Evolutionary conservation across 805 yeast genomes (phyloP), one percentile per base, ranked within the genome.

Genomic region (Saccharomyces kudriavzevii): DNA sequence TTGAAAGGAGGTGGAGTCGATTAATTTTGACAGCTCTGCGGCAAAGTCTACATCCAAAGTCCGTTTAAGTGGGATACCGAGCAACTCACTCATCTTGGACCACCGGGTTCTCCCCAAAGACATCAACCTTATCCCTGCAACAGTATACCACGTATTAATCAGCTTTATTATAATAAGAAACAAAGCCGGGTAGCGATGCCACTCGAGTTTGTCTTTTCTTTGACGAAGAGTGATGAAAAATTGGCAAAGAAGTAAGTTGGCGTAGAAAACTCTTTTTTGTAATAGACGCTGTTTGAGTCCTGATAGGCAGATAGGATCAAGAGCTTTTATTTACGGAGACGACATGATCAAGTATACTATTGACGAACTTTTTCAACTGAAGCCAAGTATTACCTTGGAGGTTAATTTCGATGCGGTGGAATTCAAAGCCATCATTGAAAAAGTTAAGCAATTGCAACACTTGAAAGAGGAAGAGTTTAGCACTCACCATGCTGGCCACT

Each of bases 381-480:
- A 82, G 62, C 78, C 78, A 47, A 74, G 74, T 51, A 88, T 84
- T 17, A 72, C 77, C 57, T 74, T 79, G 51, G 83, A 90, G 45
- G 80, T 78, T 56, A 82, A 84, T 40, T 80, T 80, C 45, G 87
- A 84, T 60, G 77, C 85, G 62, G 78, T 74, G 35, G 83, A 82
- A 50, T 87, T 87, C 74, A 78, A 79, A 61, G 76, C 79, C 57
- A 75, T 85, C 71, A 79, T 86, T 58, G 89, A 83, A 60, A 80
- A 79, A 55, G 89, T 85, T 57, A 78, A 79, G 59, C 85, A 78
- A 56, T 58, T 66, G 29, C 74, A 73, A 55, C 69, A 66, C 26
- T 52, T 65, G 30, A 67, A 60, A 52, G 70, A 65, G 47, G 74
- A 70, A 60, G 72, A 69, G 51, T 64, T 68, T 61, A 60, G 56